These are phyloP conservation scores for Mortierella sp. DNA, from an alignment of 371 early-diverging fungal genomes.

Conservation along the genomic window DNA sequence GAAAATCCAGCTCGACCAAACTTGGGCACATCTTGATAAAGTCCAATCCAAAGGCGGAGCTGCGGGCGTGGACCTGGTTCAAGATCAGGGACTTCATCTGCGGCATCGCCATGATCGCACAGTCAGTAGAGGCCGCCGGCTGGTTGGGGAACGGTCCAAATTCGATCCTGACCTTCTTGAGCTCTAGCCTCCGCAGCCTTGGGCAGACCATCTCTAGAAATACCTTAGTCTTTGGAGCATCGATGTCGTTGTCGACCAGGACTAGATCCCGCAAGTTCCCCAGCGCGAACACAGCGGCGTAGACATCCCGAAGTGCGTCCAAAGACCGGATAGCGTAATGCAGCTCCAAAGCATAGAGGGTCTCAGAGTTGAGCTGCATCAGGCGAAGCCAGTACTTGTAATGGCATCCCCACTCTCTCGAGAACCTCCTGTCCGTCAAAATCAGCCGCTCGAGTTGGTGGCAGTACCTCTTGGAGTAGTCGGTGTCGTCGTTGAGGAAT, in stretches of 20 bases:
- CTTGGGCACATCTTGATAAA: constrained; percentile 44
- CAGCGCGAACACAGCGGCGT: constrained; percentile 14
- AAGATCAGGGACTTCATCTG: constrained; percentile 33
- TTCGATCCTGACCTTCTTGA: constrained; percentile 32
- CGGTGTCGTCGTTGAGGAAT: constrained; percentile 33
- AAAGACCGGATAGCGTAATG: constrained; percentile 24
- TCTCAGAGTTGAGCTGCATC: constrained; percentile 24
- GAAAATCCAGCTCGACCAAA: constrained; percentile 26
- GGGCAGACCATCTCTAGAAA: constrained; percentile 34
- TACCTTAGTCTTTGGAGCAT: constrained; percentile 18
- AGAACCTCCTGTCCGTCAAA: constrained; percentile 34
- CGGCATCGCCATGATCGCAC: constrained; percentile 20
- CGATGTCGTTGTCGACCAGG: constrained; percentile 34
- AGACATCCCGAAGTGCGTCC: constrained; percentile 35
- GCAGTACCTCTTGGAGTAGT: constrained; percentile 29
- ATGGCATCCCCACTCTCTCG: constrained; percentile 37
- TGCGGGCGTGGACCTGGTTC: constrained; percentile 15
- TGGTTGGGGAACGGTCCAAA: constrained; percentile 12
- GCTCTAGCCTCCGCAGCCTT: constrained; percentile 25
- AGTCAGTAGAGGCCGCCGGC: not conserved
- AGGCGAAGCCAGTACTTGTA: constrained; percentile 37
- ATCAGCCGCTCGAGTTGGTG: constrained; percentile 36
- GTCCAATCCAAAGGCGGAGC: constrained; percentile 17
- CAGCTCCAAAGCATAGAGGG: constrained; percentile 25
- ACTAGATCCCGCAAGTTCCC: constrained; percentile 25